These are phyloP conservation scores for Avicennia marina DNA, from an alignment of 257 asterid genomes.

Conservation along the genomic window DNA sequence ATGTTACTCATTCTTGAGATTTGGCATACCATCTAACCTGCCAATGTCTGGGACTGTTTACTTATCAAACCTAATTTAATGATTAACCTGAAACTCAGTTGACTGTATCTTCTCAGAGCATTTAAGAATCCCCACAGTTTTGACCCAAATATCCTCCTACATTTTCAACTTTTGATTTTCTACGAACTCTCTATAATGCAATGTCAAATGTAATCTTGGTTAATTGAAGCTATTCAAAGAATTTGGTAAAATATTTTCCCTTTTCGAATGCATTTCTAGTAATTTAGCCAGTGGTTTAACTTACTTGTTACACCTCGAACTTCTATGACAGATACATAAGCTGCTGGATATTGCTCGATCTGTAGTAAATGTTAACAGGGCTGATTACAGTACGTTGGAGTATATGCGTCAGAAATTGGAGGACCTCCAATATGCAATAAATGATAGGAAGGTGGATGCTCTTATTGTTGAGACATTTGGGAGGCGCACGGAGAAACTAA, in stretches of 20 bases:
- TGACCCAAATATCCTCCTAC: too few relatives aligned
- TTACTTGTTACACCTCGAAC: conserved; percentile 24
- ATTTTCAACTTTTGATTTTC: too few relatives aligned
- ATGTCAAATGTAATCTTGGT: too few relatives aligned
- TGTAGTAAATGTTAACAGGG: conserved; percentile 61
- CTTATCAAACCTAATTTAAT: not conserved
- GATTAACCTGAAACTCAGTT: not conserved
- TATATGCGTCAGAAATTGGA: conserved; percentile 72
- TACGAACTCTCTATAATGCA: too few relatives aligned
- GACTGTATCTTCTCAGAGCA: too few relatives aligned
- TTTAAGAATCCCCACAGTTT: too few relatives aligned
- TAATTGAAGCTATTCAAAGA: too few relatives aligned
- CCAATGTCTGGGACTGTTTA: not conserved
- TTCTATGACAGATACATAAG: conserved; percentile 66
- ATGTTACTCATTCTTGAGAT: conserved; percentile 5
- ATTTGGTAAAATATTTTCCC: not conserved
- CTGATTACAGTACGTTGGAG: conserved; percentile 72
- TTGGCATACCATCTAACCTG: not conserved
- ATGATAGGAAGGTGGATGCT: conserved; percentile 96
- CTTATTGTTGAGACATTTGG: conserved; percentile 98
- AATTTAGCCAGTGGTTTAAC: conserved; percentile 12
- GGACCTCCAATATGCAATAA: conserved; percentile 81
- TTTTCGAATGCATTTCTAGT: not conserved
- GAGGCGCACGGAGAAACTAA: conserved; percentile 86
- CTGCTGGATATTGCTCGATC: conserved; percentile 75